These are phyloP conservation scores for Calonectria pauciramosa DNA, from an alignment of 2,329 filamentous ascomycete genomes.

Conservation along the genomic window DNA sequence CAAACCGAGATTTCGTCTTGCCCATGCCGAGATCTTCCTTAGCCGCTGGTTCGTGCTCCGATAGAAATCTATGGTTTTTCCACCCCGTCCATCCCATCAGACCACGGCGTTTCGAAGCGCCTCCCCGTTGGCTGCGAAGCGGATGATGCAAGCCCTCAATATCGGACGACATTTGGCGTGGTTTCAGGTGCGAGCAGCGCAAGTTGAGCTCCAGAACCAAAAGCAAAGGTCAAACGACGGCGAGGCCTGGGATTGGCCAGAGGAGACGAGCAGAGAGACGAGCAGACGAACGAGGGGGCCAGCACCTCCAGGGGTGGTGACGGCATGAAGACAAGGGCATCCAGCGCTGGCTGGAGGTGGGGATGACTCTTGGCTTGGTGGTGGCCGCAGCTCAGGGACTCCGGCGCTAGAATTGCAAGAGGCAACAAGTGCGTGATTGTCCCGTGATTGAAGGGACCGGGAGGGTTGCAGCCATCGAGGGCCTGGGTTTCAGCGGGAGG, in stretches of 20 bases:
- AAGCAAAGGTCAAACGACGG: background rate
- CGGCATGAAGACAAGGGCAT: background rate
- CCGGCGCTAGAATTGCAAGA: slow-evolving; percentile 28
- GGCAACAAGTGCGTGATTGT: slow-evolving; percentile 26
- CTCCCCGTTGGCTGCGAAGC: background rate
- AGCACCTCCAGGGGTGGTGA: background rate
- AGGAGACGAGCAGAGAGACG: background rate
- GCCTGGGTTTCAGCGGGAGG: slow-evolving; percentile 34
- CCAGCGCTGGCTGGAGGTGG: background rate
- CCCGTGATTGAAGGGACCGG: slow-evolving; percentile 38
- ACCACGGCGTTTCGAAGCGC: slow-evolving; percentile 11
- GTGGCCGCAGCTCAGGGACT: background rate
- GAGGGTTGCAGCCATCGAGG: slow-evolving; percentile 18
- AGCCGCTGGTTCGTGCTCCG: background rate
- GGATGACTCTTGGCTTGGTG: background rate
- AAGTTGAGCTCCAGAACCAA: background rate
- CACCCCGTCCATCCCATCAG: background rate
- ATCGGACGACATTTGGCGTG: slow-evolving; percentile 24
- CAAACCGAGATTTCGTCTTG: background rate
- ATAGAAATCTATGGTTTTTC: background rate
- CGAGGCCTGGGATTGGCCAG: background rate
- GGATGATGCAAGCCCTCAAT: background rate
- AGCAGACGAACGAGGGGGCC: background rate
- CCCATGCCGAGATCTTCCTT: background rate
- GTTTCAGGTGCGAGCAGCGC: slow-evolving; percentile 22